Base-by-base conservation (phyloP, 2,329 filamentous ascomycete genomes). In the Dactylellina leptospora region DNA sequence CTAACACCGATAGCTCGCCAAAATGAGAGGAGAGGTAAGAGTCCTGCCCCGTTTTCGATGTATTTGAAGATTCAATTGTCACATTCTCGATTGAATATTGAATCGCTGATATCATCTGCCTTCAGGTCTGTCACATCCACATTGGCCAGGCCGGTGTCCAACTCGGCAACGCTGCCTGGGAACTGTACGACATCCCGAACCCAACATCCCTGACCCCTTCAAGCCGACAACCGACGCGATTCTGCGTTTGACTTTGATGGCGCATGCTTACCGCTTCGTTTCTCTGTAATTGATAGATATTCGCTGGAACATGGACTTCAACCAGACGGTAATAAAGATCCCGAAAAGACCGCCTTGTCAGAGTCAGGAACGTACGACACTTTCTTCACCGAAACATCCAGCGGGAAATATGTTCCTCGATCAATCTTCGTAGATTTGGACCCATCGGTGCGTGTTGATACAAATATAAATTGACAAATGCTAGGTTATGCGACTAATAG, bases 381-480 rank as follows among this genome's bases (percentile, higher is more conserved):
- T 72, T 88, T 88, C 80, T 89, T 88, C 82, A 87, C 84, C 64
- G 86, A 88, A 80, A 87, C 86, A 33, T 81, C 83, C 75, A 83
- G 78, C 76, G 86, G 86, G 76, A 89, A 89, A 85, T 88, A 88
- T 78, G 87, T 89, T 18, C 87, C 87, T 70, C 85, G 87, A 71
- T 87, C 86, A 64, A 87, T 89, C 81, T 88, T 88, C 77, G 85
- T 87, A 74, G 87, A 89, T 78, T 81, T 89, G 72, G 87, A 89
- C 78, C 87, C 87, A 22, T 87, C 85, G 75, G 84, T 86, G 81
- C 18, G 40, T 45, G n/a, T 64, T n/a, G n/a, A n/a, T n/a, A n/a
- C n/a, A n/a, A n/a, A n/a, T n/a, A n/a, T n/a, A n/a, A n/a, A n/a
- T n/a, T n/a, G n/a, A n/a, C n/a, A n/a, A n/a, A n/a, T n/a, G n/a